Base-by-base conservation (phyloP, 1,139 yeast species). In the Geotrichum macrosporum region DNA sequence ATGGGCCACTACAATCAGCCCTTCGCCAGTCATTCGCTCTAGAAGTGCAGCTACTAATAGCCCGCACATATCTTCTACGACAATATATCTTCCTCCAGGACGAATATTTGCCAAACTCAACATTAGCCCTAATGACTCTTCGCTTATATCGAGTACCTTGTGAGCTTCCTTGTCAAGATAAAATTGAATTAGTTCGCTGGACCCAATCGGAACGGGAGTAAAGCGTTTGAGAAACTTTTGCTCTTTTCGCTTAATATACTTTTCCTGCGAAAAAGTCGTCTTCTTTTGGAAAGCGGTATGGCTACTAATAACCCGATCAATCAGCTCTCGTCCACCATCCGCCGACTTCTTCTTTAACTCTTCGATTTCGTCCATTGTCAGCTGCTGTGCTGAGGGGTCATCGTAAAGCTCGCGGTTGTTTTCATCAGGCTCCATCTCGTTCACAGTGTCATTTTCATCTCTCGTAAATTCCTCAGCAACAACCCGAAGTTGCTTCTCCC, bases 31-130 rank as follows among this genome's bases (percentile, higher is more conserved):
- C 94, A 92, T 85, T 60, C 97, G 74, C 62, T 94, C 98, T 69
- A 92, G 65, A 75, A 94, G 71, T 5, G 94, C 86, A 53, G 85
- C 85, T 2, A 85, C 77, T 1, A 92, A 65, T 16, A 89, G 73
- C 2, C 97, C 96, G 24, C 95, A 87, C 22, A 95, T 84, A 60
- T 92, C 98, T 62, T 92, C 99, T 47, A 87, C 74, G 4, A 92
- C 81, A 29, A 92, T 70, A 61, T 92, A 94, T 48, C 76, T 80
- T 1, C 98, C 97, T 6, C 95, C 95, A 0, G 95, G 89, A 57
- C 81, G 77, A 21, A 92, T 77, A 61, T 92, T 88, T 1, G 83
- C 95, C 55, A 83, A 72, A 52, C 81, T 81, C 67, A 92, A 68
- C 57, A 87, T 67, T 63, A 84, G 68, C 0, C 94, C 96, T 37